Base-by-base conservation (phyloP, 208 protist species). In the Angomonas ambiguus region DNA sequence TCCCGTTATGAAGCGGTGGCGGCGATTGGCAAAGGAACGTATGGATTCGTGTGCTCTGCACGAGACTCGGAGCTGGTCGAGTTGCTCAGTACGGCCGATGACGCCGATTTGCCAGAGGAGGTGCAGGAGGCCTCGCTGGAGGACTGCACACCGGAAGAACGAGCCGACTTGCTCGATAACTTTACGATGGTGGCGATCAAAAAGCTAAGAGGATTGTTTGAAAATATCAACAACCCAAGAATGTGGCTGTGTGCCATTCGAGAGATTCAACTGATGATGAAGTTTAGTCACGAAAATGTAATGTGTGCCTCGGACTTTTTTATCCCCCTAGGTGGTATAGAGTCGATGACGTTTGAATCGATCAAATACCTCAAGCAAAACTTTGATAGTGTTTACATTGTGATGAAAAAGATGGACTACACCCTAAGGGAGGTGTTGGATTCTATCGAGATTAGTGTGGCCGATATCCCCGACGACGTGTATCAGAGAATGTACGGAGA, bases 371-470 rank as follows among this genome's bases (percentile, higher is more conserved):
- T 88, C 22, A 76, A 79, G 35, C 45, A 57, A 18, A 85, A 34
- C 59, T 94, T 94, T 71, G 82, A 94, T 48, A 85, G 83, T 61
- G 85, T 94, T 18, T 94, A 94, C 49, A 67, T 94, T 30, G 85
- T 92, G 2, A 94, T 94, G 88, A 91, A 94, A 45, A 88, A 94
- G 56, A 88, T 91, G 78, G 85, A 92, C 68, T 91, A 91, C 77
- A 91, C 88, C 1, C 66, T 94, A 45, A 85, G 88, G 30, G 88
- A 94, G 71, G 85, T 94, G 22, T 77, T 94, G 20, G 88, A 93
- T 42, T 87, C 84, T 4, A 76, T n/a, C 20, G 32, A 58, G 5
- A 49, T 87, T 61, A 78, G 57, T 20, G 30, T 16, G 31, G 53
- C 30, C 0, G 79, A 85, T 55, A 42, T 75, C 6, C 60, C 66